phyloP scores from a whole-genome alignment of 352 stramenopile species.

The Phytophthora sansomeana region DNA sequence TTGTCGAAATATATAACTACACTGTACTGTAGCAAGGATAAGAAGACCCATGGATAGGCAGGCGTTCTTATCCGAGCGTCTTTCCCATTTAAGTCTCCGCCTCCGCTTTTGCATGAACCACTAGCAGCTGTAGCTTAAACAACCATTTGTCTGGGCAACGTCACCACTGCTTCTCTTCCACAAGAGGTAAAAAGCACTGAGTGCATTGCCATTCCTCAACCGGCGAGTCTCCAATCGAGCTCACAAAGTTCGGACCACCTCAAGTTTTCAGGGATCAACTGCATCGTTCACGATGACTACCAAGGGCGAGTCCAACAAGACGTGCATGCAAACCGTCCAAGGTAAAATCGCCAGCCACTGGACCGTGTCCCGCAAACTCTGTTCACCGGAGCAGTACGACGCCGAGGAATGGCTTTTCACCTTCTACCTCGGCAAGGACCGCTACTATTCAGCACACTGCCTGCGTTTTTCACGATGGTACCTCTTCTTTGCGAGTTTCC shows the following conservation, averaged over 20 bases:
- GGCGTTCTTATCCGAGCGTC: conserved; percentile 5
- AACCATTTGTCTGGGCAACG: conserved; percentile 3
- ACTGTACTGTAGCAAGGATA: conserved; percentile 11
- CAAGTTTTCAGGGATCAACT: not conserved
- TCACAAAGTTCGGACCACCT: not conserved
- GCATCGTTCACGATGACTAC: conserved; percentile 6
- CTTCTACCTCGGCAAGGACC: conserved; percentile 65
- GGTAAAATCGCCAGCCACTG: conserved; percentile 50
- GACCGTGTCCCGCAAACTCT: conserved; percentile 54
- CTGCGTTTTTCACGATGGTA: conserved; percentile 72
- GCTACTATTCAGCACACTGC: conserved; percentile 46
- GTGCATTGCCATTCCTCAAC: conserved; percentile 22
- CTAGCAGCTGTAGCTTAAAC: conserved; percentile 15
- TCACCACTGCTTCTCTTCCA: conserved; percentile 17
- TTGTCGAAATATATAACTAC: no score
- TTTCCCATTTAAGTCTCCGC: conserved; percentile 16
- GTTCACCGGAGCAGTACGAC: conserved; percentile 63
- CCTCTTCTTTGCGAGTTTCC: conserved; percentile 68
- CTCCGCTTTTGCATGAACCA: not conserved
- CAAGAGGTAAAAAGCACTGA: not conserved
- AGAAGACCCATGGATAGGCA: conserved; percentile 30
- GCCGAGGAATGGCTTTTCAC: conserved; percentile 71
- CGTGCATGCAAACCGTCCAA: conserved; percentile 20
- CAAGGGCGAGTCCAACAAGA: conserved; percentile 19
- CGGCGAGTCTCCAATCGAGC: not conserved